Conservation (phyloP, 1,139 yeast species). For the Suhomyces guaymorum region DNA sequence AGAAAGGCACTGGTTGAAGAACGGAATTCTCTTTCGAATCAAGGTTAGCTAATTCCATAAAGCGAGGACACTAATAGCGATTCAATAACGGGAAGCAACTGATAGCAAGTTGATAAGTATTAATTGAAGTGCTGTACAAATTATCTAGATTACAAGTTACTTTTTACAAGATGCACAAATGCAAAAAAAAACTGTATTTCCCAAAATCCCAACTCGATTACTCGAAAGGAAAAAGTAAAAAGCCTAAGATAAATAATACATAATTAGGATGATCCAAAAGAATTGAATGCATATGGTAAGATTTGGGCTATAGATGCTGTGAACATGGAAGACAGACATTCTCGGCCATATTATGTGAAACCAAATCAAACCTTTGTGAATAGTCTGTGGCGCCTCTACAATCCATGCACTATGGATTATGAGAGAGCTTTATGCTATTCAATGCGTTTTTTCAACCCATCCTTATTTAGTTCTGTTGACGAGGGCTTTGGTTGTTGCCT, state of each 20-base stretch:
- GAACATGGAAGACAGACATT: background rate
- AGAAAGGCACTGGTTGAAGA: too few relatives aligned
- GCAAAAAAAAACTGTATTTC: conserved; percentile 10
- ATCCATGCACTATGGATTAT: conserved; percentile 8
- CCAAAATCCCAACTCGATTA: conserved; percentile 10
- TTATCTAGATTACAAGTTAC: too few relatives aligned
- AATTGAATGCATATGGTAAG: conserved; percentile 9
- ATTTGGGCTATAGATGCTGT: conserved; percentile 3
- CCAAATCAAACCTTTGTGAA: background rate
- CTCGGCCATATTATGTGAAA: background rate
- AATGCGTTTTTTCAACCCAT: background rate
- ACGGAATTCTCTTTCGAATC: too few relatives aligned
- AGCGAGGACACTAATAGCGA: too few relatives aligned
- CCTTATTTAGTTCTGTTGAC: conserved; percentile 15
- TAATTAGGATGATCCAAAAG: conserved; percentile 11
- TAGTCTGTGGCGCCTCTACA: background rate
- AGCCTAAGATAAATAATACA: conserved; percentile 13
- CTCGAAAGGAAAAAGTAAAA: conserved; percentile 6
- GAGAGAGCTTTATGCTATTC: conserved; percentile 5
- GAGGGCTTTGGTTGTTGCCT: conserved; percentile 12
- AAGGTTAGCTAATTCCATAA: too few relatives aligned
- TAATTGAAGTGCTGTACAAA: background rate
- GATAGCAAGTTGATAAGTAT: background rate
- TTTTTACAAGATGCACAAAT: conserved; percentile 8
- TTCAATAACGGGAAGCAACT: background rate